These are phyloP conservation scores for Parasarocladium wereldwijsianum DNA, from an alignment of 2,329 filamentous ascomycete genomes.

Conservation along the genomic window DNA sequence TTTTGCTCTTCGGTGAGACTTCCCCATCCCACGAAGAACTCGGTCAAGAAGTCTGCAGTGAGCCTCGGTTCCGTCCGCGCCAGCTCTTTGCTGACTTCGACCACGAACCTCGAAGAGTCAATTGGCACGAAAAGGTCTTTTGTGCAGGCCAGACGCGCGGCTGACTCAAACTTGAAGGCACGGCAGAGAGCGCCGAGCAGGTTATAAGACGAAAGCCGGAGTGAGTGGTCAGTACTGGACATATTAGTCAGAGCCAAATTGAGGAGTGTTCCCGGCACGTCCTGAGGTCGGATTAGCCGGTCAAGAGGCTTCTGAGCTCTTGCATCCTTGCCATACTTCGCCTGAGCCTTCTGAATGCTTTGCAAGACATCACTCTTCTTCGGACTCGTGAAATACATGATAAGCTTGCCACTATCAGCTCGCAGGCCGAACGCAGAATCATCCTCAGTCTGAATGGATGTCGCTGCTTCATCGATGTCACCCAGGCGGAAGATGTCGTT, in stretches of 20 bases:
- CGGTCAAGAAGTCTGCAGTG: conserved; percentile 55
- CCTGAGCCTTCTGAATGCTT: conserved; percentile 46
- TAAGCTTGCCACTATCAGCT: conserved; percentile 54
- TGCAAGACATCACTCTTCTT: conserved; percentile 49
- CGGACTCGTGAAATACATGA: conserved; percentile 57
- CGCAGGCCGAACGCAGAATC: conserved; percentile 53
- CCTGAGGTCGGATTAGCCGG: conserved; percentile 51
- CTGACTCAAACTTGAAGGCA: conserved; percentile 51
- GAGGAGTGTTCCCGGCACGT: conserved; percentile 54
- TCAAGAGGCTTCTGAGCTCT: conserved; percentile 47
- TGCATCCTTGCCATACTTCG: conserved; percentile 49
- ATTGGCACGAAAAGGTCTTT: conserved; percentile 50
- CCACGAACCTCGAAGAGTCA: conserved; percentile 48
- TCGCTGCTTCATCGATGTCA: conserved; percentile 53
- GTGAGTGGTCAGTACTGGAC: conserved; percentile 42
- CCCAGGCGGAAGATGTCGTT: conserved; percentile 57
- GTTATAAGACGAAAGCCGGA: conserved; percentile 53
- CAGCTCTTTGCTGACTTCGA: conserved; percentile 49
- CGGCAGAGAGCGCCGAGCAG: conserved; percentile 51
- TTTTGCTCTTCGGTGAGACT: conserved; percentile 54
- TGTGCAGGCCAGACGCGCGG: conserved; percentile 44
- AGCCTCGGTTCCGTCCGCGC: conserved; percentile 50
- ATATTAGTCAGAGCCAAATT: conserved; percentile 55
- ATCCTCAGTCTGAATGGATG: conserved; percentile 49
- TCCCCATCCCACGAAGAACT: conserved; percentile 60